Conservation (phyloP, 2,329 filamentous ascomycete genomes). For the Tolypocladium endophyticum region DNA sequence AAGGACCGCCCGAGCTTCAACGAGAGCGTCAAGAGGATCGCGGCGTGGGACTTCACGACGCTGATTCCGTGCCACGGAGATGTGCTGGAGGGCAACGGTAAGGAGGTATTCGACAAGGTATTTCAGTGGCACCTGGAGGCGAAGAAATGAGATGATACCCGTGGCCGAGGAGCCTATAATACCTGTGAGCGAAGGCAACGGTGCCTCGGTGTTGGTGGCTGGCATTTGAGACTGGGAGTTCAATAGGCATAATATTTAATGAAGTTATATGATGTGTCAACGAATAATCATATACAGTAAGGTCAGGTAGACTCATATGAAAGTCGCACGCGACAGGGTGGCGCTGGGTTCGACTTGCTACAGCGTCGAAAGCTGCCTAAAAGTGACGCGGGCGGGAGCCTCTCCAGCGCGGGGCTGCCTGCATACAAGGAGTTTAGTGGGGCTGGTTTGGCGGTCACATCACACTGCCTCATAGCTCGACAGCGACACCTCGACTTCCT, state of each 20-base stretch:
- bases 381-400: background rate
- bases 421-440: background rate
- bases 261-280: background rate
- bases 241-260: background rate
- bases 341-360: background rate
- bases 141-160: constrained; percentile 9
- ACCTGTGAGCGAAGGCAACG: background rate
- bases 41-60: constrained; percentile 72
- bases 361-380: background rate
- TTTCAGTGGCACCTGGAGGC: constrained; percentile 71
- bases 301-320: background rate
- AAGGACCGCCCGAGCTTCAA: constrained; percentile 59
- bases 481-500: background rate
- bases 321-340: background rate
- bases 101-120: constrained; percentile 65
- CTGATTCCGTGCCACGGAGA: constrained; percentile 93
- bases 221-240: background rate
- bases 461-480: background rate
- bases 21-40: constrained; percentile 57
- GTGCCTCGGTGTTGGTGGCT: background rate
- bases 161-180: background rate
- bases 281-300: no score
- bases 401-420: background rate
- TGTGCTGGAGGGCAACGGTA: constrained; percentile 63
- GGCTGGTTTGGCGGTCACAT: background rate